phyloP scores from a whole-genome alignment of 768 basidiomycete genomes.

The Lepiota brunneoincarnata region DNA sequence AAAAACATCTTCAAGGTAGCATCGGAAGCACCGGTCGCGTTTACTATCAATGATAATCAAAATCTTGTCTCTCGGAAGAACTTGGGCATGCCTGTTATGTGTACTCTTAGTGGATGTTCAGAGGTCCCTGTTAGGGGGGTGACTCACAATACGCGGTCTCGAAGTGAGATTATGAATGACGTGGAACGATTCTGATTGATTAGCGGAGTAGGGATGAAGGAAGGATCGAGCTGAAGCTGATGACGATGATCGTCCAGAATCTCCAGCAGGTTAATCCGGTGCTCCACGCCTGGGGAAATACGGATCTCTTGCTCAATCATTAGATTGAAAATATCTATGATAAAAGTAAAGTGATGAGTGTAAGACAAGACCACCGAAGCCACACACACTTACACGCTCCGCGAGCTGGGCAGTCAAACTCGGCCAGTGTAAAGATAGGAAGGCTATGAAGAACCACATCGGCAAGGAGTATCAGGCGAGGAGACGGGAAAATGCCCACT shows the following conservation, averaged over 20 bases:
- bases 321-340: not conserved
- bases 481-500: no score
- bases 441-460: no score
- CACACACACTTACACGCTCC: no score
- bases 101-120: constrained; percentile 10
- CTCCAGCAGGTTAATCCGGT: constrained; percentile 28
- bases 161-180: constrained; percentile 23
- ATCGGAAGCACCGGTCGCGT: constrained; percentile 30
- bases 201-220: constrained; percentile 30
- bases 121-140: constrained; percentile 35
- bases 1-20: constrained; percentile 30
- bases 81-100: constrained; percentile 27
- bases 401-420: no score
- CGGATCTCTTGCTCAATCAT: constrained; percentile 12
- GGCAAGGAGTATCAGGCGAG: no score
- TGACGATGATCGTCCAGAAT: constrained; percentile 35
- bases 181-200: constrained; percentile 17
- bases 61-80: constrained; percentile 37
- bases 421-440: no score
- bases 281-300: constrained; percentile 21
- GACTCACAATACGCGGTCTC: constrained; percentile 27
- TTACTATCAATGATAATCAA: constrained; percentile 39
- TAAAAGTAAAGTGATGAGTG: no score
- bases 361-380: no score
- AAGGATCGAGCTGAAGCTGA: constrained; percentile 27